Conservation (phyloP, 2,329 filamentous ascomycete genomes). For the Fusarium succisae region DNA sequence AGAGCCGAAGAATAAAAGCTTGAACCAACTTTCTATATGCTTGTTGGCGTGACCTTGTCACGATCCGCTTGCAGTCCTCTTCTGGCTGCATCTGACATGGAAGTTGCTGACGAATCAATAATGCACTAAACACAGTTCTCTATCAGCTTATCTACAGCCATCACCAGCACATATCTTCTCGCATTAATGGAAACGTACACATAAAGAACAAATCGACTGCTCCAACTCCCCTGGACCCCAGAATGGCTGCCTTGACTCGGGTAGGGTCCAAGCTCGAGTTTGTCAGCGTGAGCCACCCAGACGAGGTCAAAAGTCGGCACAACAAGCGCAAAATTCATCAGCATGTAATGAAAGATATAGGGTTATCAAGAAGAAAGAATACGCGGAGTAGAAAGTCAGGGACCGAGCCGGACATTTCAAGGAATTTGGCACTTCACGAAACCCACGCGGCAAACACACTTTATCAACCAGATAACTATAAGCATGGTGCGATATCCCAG, state of each 20-base stretch:
- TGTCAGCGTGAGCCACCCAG: neutral
- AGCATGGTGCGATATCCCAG: neutral
- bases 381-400: neutral
- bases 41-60: neutral
- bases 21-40: neutral
- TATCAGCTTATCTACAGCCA: neutral
- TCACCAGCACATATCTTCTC: neutral
- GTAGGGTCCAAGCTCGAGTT: neutral
- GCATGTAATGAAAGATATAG: conserved; percentile 5
- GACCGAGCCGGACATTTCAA: neutral
- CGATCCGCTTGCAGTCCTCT: neutral
- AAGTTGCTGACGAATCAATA: neutral
- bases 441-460: no score
- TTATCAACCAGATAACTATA: neutral
- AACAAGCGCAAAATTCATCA: conserved; percentile 2
- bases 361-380: neutral
- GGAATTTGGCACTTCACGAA: neutral
- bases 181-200: no score
- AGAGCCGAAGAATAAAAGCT: neutral
- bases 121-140: neutral
- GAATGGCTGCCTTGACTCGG: neutral
- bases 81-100: neutral
- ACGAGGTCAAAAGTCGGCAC: neutral
- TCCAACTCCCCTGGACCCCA: neutral
- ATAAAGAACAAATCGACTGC: no score